These are phyloP conservation scores for Candida pseudofarinosa DNA, from an alignment of 805 yeast species.

Conservation along the genomic window DNA sequence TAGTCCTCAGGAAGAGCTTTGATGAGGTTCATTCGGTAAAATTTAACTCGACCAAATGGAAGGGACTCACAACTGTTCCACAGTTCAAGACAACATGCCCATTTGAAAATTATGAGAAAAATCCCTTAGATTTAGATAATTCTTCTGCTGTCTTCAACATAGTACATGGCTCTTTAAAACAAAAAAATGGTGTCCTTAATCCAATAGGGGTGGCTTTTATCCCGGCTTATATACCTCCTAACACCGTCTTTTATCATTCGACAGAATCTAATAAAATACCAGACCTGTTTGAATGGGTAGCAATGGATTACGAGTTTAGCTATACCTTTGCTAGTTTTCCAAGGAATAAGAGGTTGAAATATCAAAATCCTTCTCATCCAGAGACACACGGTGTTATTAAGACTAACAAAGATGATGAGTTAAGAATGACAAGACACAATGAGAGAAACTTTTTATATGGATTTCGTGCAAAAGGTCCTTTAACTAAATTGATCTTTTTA, in stretches of 20 bases:
- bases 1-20: not conserved
- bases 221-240: slow-evolving; percentile 59
- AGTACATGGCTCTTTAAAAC: slow-evolving; percentile 49
- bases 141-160: slow-evolving; percentile 57
- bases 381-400: no score
- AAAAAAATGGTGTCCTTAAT: slow-evolving; percentile 46
- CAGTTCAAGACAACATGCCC: not conserved
- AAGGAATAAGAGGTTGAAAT: slow-evolving; percentile 1
- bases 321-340: slow-evolving; percentile 39
- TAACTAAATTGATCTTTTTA: slow-evolving; percentile 47
- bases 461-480: slow-evolving; percentile 43
- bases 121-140: slow-evolving; percentile 53
- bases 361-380: not conserved
- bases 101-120: slow-evolving; percentile 23
- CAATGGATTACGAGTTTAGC: slow-evolving; percentile 61
- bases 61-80: not conserved
- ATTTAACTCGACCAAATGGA: not conserved
- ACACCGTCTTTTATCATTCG: slow-evolving; percentile 55
- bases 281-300: slow-evolving; percentile 54
- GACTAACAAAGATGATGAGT: no score
- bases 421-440: no score
- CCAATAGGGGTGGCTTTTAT: slow-evolving; percentile 57
- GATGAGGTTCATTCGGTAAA: not conserved
- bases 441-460: slow-evolving; percentile 31
- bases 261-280: slow-evolving; percentile 42